Percentiles rank a stretch among this genome's conserved stretches.
phyloP scores from a whole-genome alignment of 331 rosid genomes.

The Erythrophleum ivorense region DNA sequence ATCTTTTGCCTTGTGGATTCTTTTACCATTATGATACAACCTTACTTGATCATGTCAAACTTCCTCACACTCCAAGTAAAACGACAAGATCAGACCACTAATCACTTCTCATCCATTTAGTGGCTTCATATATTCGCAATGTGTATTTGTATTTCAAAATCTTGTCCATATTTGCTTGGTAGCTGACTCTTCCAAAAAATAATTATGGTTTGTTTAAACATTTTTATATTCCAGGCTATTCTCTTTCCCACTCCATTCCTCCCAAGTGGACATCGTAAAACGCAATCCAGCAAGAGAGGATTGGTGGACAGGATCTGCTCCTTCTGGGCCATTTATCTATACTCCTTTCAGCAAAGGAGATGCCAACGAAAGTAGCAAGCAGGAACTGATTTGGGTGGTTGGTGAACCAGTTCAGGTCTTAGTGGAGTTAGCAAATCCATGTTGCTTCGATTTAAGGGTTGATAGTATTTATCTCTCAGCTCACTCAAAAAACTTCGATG shows the following conservation, averaged over 20 bases:
- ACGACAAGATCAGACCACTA: too few species aligned
- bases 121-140: too few species aligned
- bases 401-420: slow-evolving; percentile 91
- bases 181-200: slow-evolving; percentile 28
- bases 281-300: slow-evolving; percentile 83
- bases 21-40: background rate
- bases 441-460: slow-evolving; percentile 90
- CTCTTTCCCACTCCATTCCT: slow-evolving; percentile 84
- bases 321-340: slow-evolving; percentile 92
- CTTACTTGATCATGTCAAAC: too few species aligned
- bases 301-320: slow-evolving; percentile 94
- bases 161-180: too few species aligned
- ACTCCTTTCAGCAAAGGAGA: slow-evolving; percentile 96
- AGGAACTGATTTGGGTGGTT: slow-evolving; percentile 83
- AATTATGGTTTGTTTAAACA: slow-evolving; percentile 31
- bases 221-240: slow-evolving; percentile 63
- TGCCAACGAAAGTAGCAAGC: slow-evolving; percentile 62
- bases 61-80: too few species aligned
- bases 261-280: slow-evolving; percentile 86
- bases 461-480: slow-evolving; percentile 89
- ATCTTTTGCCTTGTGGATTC: slow-evolving; percentile 21
- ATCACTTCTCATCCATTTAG: too few species aligned
- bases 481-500: slow-evolving; percentile 85
- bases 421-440: slow-evolving; percentile 93
- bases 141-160: too few species aligned